Base-by-base conservation (phyloP, 768 basidiomycete genomes). In the Trametes punicea region DNA sequence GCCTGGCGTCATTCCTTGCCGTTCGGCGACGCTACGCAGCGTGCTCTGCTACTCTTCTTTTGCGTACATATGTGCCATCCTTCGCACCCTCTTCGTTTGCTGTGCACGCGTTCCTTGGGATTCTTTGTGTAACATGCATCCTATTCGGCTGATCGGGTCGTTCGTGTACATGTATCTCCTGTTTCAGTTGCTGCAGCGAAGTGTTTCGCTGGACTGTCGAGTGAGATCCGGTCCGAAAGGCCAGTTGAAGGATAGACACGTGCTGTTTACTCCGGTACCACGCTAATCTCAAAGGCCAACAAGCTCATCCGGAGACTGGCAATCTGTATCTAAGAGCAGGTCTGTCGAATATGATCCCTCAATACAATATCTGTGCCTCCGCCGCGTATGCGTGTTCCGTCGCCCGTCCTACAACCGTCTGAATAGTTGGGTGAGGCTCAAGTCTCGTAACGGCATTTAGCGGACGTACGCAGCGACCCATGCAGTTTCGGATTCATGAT, bases 31-130 rank as follows among this genome's bases (percentile, higher is more conserved):
- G 23, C 25, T 10, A 13, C 23, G 42, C 42, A 25, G 42, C 42
- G 42, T 44, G 42, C 42, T 44, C 42, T 23, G 26, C 23, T 44
- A 25, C 36, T 44, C 25, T 15, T 47, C 27, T 34, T 18, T 9
- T 38, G 30, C 38, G 46, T 58, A 53, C 51, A 52, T 53, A 45
- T 36, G 20, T 27, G 31, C n/a, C 31, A 20, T 39, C n/a, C 33
- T 38, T 25, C 34, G 13, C 39, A 13, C 25, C 34, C 25, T 27
- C 47, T 50, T 59, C 57, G 52, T 50, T 20, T 59, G 57, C 57
- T 50, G 57, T 45, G 51, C 57, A 54, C 42, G 57, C 57, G 51
- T 21, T 46, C 20, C 33, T 45, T 59, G 57, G 57, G 51, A 54
- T 51, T 33, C 26, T 58, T 38, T 29, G 46, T 48, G 46, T 48